phyloP scores from a whole-genome alignment of 2,329 filamentous ascomycete species.

The Raffaelea arxii region DNA sequence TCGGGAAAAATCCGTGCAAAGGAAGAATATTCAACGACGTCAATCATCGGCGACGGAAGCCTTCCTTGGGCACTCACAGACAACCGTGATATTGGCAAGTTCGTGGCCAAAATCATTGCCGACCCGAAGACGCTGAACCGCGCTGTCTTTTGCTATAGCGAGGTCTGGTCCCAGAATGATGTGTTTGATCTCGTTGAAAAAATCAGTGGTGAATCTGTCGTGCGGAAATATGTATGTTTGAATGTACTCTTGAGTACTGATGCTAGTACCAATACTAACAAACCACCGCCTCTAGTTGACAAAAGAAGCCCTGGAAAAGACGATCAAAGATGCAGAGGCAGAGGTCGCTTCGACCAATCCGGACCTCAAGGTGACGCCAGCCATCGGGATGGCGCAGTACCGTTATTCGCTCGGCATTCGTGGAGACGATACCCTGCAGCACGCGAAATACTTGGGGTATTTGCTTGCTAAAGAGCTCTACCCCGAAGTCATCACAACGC shows the following conservation, averaged over 20 bases:
- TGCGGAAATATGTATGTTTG: slow-evolving; percentile 24
- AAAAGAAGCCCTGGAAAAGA: background rate
- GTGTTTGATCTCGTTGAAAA: slow-evolving; percentile 35
- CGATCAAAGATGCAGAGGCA: background rate
- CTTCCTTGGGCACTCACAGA: slow-evolving; percentile 34
- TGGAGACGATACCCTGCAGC: slow-evolving; percentile 42
- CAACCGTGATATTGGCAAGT: slow-evolving; percentile 41
- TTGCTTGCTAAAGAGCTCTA: slow-evolving; percentile 41
- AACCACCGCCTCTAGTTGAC: background rate
- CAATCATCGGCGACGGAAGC: slow-evolving; percentile 35
- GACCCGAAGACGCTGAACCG: slow-evolving; percentile 45
- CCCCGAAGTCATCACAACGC: slow-evolving; percentile 25
- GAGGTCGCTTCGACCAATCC: background rate
- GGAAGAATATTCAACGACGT: slow-evolving; percentile 23
- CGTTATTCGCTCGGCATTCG: slow-evolving; percentile 34
- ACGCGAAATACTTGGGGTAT: slow-evolving; percentile 45
- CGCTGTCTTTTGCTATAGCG: slow-evolving; percentile 37
- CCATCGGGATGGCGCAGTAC: slow-evolving; percentile 25
- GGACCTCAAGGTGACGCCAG: background rate
- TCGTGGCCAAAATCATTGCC: slow-evolving; percentile 37
- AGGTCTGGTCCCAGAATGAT: slow-evolving; percentile 34
- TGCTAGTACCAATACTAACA: background rate
- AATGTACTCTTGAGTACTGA: background rate
- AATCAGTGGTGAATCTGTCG: slow-evolving; percentile 36
- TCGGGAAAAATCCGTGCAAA: slow-evolving; percentile 31